Conservation (phyloP, 208 protist species). For the Trypanosoma vivax region DNA sequence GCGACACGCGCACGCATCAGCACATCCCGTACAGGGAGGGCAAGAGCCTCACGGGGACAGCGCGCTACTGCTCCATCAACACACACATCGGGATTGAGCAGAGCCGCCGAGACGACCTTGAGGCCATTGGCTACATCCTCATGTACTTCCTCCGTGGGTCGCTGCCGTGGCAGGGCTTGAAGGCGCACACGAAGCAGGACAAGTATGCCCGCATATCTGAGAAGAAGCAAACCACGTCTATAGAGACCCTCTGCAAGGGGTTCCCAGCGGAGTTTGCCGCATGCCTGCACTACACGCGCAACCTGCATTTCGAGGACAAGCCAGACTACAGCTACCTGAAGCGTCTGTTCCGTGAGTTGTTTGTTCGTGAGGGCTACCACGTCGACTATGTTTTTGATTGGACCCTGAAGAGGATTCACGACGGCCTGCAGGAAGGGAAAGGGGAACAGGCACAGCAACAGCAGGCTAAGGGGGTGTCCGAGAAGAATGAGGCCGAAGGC, state of each 20-base stretch:
- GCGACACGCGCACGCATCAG: conserved; percentile 95
- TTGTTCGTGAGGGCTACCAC: conserved; percentile 95
- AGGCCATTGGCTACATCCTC: conserved; percentile 98
- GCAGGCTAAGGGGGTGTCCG: conserved; percentile 15
- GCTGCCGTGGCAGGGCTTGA: conserved; percentile 98
- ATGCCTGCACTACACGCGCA: conserved; percentile 97
- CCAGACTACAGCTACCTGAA: conserved; percentile 98
- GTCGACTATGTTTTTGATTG: conserved; percentile 99
- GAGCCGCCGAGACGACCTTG: conserved; percentile 96
- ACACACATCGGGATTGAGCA: conserved; percentile 98
- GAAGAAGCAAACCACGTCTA: conserved; percentile 94
- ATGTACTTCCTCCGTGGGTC: conserved; percentile 98
- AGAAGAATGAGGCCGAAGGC: conserved; percentile 10
- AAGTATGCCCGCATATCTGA: conserved; percentile 99
- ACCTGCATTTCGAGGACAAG: conserved; percentile 97
- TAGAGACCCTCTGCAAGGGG: conserved; percentile 95
- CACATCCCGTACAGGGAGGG: conserved; percentile 99
- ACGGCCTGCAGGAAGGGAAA: conserved; percentile 6
- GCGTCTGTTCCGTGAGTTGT: conserved; percentile 98
- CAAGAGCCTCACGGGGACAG: conserved; percentile 99
- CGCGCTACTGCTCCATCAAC: conserved; percentile 99
- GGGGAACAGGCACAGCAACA: conserved; percentile 14
- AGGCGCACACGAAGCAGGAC: conserved; percentile 95
- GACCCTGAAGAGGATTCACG: conserved; percentile 86
- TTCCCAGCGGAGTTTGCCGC: conserved; percentile 93